phyloP scores from a whole-genome alignment of 768 basidiomycete genomes.

The Collybia sordida region DNA sequence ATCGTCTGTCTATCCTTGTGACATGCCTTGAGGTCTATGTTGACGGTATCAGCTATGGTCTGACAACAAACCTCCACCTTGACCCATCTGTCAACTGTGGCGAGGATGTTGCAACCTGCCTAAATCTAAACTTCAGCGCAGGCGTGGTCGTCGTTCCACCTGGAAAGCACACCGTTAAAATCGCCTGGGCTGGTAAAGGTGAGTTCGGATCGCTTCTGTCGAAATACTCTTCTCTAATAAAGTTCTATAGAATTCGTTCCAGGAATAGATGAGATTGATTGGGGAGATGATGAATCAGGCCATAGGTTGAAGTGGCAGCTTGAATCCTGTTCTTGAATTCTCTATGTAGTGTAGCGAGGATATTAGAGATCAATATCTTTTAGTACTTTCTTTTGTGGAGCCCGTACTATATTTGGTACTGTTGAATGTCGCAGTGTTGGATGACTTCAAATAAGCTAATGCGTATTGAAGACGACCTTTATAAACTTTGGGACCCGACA shows the following conservation, averaged over 20 bases:
- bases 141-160: conserved; percentile 15
- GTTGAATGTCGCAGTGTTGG: too few relatives aligned
- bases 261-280: conserved; percentile 1
- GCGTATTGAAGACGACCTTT: too few relatives aligned
- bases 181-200: conserved; percentile 22
- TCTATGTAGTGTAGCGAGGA: too few relatives aligned
- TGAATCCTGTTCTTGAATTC: conserved; percentile 7
- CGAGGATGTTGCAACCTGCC: conserved; percentile 12
- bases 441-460: too few relatives aligned
- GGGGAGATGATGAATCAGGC: conserved; percentile 2
- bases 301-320: conserved; percentile 8
- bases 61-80: conserved; percentile 13
- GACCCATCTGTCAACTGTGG: conserved; percentile 16
- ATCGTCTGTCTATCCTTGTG: conserved; percentile 16
- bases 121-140: conserved; percentile 15
- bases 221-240: neutral
- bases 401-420: too few relatives aligned
- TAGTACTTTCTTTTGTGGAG: too few relatives aligned
- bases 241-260: conserved; percentile 5
- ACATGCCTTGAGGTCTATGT: conserved; percentile 18
- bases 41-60: conserved; percentile 12
- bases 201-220: neutral
- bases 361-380: too few relatives aligned
- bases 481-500: too few relatives aligned
- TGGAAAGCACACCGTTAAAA: conserved; percentile 19